A percentile compares a stretch with the other conserved stretches of the same genome.
Conservation (phyloP, 345 rosid genomes). For the Orychophragmus violaceus region DNA sequence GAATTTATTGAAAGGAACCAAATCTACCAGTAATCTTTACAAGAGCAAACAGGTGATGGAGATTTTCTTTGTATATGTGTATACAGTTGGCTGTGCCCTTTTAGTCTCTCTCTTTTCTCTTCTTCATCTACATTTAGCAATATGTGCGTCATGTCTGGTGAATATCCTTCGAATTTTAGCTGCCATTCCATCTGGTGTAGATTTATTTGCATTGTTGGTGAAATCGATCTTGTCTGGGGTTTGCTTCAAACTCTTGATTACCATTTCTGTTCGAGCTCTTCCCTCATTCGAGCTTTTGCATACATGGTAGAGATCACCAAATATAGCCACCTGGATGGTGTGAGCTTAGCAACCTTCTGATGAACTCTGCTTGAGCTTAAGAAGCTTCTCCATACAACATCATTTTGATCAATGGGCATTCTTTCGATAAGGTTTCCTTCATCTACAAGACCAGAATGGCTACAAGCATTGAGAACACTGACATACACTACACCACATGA, state of each 20-base stretch:
- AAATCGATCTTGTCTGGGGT: conserved; percentile 52
- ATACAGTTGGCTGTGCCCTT: conserved; percentile 74
- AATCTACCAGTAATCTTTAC: conserved; percentile 64
- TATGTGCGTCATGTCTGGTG: conserved; percentile 52
- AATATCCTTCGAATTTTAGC: conserved; percentile 70
- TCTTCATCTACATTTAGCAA: conserved; percentile 53
- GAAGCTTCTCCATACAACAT: conserved; percentile 77
- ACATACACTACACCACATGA: conserved; percentile 36
- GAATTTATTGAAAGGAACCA: no score
- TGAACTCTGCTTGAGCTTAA: conserved; percentile 57
- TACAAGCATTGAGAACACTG: conserved; percentile 41
- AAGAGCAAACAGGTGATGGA: conserved; percentile 69
- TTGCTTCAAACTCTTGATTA: conserved; percentile 35
- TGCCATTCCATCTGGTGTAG: conserved; percentile 88
- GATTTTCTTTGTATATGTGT: conserved; percentile 59
- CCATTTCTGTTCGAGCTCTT: conserved; percentile 38
- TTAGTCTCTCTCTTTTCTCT: conserved; percentile 60
- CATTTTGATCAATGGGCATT: conserved; percentile 54
- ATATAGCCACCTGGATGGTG: conserved; percentile 53
- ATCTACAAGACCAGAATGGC: conserved; percentile 37
- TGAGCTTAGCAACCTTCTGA: conserved; percentile 35
- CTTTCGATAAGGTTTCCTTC: conserved; percentile 42
- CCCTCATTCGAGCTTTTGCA: conserved; percentile 53
- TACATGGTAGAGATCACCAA: conserved; percentile 49
- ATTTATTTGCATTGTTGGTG: conserved; percentile 33